phyloP scores from a whole-genome alignment of 1,284 basidiomycete species.

The Ganoderma resinaceum region DNA sequence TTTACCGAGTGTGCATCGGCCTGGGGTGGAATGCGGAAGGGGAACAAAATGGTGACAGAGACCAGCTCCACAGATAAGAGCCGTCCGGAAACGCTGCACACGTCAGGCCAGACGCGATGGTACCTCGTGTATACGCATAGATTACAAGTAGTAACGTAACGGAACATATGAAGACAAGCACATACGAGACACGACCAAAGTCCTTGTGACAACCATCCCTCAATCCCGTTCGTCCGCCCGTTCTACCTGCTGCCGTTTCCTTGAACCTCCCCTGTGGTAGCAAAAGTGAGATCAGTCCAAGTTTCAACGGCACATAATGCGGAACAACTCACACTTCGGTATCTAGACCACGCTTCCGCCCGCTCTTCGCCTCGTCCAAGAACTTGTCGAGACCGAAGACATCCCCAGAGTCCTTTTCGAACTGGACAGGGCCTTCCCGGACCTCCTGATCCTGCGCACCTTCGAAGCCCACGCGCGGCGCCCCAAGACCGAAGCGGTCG shows the following conservation, averaged over 20 bases:
- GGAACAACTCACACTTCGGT: constrained; percentile 65
- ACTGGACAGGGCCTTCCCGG: constrained; percentile 95
- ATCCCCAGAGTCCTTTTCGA: constrained; percentile 96
- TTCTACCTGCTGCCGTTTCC: constrained; percentile 79
- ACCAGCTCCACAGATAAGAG: not conserved
- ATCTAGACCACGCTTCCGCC: constrained; percentile 89
- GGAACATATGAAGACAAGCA: constrained; percentile 20
- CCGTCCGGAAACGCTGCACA: not conserved
- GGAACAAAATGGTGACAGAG: not conserved
- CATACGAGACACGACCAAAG: constrained; percentile 11
- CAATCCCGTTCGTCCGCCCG: constrained; percentile 65
- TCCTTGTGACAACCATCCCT: constrained; percentile 9
- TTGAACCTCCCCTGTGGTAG: constrained; percentile 57
- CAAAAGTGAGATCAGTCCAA: constrained; percentile 24
- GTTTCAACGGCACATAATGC: not conserved
- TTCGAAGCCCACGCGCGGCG: constrained; percentile 87
- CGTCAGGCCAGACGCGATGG: not conserved
- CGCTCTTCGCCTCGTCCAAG: constrained; percentile 95
- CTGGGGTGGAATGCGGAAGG: not conserved
- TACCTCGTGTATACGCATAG: constrained; percentile 14
- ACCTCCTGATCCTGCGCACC: constrained; percentile 86
- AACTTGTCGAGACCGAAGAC: constrained; percentile 99
- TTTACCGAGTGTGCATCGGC: not conserved
- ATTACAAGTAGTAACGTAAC: constrained; percentile 31
- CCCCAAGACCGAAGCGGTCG: constrained; percentile 94